These are phyloP conservation scores for Chlorophyllum brunneum DNA, from an alignment of 768 basidiomycete species.

Conservation along the genomic window DNA sequence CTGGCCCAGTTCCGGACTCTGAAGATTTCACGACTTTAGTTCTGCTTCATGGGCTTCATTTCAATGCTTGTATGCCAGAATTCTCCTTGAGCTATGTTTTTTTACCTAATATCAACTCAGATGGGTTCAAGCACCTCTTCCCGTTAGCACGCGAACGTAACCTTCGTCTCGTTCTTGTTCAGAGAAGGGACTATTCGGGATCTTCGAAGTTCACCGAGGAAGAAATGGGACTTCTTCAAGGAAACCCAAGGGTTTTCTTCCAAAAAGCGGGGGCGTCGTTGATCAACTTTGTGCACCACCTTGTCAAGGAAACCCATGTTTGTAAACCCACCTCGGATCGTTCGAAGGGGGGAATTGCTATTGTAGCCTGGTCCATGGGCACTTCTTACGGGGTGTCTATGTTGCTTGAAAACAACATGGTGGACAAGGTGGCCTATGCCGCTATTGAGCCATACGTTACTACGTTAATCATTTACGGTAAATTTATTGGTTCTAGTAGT, in stretches of 20 bases:
- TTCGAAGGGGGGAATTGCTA: background rate
- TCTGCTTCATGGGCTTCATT: background rate
- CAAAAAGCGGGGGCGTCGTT: background rate
- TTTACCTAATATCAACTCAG: background rate
- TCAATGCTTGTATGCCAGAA: conserved; percentile 5
- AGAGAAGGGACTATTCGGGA: conserved; percentile 4
- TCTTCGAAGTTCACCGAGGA: background rate
- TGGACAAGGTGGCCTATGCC: background rate
- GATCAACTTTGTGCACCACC: background rate
- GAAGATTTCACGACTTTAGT: background rate
- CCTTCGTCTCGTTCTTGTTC: background rate
- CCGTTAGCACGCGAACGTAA: background rate
- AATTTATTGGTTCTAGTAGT: background rate
- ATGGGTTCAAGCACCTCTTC: background rate
- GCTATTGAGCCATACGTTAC: conserved; percentile 1
- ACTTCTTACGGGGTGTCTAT: background rate
- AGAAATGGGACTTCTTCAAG: background rate
- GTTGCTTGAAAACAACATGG: background rate
- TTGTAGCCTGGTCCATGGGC: conserved; percentile 8
- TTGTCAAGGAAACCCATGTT: background rate
- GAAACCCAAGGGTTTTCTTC: background rate
- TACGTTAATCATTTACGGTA: background rate
- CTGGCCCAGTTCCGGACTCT: conserved; percentile 1
- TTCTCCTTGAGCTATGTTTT: background rate
- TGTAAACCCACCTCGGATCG: background rate